Conservation (phyloP, 2,329 filamentous ascomycete genomes). For the Xylaria sp. region DNA sequence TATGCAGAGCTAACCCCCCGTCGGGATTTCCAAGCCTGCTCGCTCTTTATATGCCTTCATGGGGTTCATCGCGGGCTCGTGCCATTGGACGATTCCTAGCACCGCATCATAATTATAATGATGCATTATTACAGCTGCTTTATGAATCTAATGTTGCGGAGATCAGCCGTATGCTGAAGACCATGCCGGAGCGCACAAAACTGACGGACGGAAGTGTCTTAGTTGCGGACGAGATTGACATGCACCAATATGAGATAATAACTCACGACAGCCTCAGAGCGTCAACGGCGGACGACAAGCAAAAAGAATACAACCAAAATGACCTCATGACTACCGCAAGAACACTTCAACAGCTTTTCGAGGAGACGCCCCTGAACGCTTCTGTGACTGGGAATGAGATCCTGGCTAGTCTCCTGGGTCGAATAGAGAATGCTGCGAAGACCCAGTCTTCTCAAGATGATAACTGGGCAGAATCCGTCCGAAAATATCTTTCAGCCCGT, state of each 20-base stretch:
- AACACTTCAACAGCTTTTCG: slow-evolving; percentile 4
- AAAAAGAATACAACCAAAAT: not conserved
- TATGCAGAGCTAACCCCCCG: not conserved
- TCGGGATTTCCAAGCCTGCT: slow-evolving; percentile 8
- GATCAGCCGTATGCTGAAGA: slow-evolving; percentile 2
- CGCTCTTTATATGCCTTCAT: slow-evolving; percentile 13
- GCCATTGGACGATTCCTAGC: slow-evolving; percentile 1
- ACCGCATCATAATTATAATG: not conserved
- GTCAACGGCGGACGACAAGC: not conserved
- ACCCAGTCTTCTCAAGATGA: not conserved
- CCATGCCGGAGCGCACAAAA: not conserved
- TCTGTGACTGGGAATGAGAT: not conserved
- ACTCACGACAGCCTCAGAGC: not conserved
- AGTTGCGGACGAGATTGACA: not conserved
- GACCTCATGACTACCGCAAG: slow-evolving; percentile 7
- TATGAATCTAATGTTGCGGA: slow-evolving; percentile 11
- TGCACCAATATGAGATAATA: not conserved
- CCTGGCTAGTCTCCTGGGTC: slow-evolving; percentile 1
- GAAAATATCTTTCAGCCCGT: not conserved
- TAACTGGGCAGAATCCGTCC: slow-evolving; percentile 1
- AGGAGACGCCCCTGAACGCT: not conserved
- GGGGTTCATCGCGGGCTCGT: slow-evolving; percentile 1
- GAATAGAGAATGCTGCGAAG: not conserved
- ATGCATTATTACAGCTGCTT: slow-evolving; percentile 2
- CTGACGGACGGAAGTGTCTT: not conserved